Conservation (phyloP, 768 basidiomycete species). For the Hypsizygus marmoreus region DNA sequence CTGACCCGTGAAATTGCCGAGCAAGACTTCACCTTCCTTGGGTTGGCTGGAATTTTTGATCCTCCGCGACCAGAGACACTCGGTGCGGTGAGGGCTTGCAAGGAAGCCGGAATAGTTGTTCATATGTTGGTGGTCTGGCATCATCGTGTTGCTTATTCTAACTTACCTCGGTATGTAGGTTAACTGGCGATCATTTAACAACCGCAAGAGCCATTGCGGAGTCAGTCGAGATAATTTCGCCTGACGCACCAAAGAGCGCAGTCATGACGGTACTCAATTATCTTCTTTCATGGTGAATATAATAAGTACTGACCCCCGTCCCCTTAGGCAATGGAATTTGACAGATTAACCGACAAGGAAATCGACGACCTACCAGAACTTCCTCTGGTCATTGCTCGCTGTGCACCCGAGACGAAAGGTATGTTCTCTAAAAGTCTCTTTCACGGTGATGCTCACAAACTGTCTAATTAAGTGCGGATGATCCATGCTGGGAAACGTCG, state of each 20-base stretch:
- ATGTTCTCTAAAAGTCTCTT: neutral
- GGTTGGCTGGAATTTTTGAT: conserved; percentile 57
- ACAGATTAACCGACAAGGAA: conserved; percentile 52
- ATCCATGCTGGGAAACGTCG: conserved; percentile 60
- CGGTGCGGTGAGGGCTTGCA: conserved; percentile 51
- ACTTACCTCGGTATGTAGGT: conserved; percentile 32
- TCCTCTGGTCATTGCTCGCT: conserved; percentile 61
- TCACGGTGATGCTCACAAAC: neutral
- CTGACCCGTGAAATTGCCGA: conserved; percentile 47
- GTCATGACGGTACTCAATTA: conserved; percentile 34
- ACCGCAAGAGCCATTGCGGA: conserved; percentile 56
- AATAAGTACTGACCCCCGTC: neutral
- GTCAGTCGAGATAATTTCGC: conserved; percentile 47
- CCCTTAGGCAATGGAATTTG: conserved; percentile 44
- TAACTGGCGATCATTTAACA: conserved; percentile 55
- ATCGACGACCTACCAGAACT: conserved; percentile 50
- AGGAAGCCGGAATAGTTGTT: conserved; percentile 54
- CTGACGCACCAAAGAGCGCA: conserved; percentile 38
- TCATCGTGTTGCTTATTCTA: neutral
- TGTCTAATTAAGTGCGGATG: conserved; percentile 41
- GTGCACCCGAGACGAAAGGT: conserved; percentile 55
- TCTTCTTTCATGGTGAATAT: no score
- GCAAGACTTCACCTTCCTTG: conserved; percentile 49
- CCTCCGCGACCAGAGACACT: conserved; percentile 57
- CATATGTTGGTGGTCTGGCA: conserved; percentile 31